Evolutionary conservation across 2,329 filamentous ascomycete genomes (phyloP).

Genomic region (Fusarium guadeloupense): DNA sequence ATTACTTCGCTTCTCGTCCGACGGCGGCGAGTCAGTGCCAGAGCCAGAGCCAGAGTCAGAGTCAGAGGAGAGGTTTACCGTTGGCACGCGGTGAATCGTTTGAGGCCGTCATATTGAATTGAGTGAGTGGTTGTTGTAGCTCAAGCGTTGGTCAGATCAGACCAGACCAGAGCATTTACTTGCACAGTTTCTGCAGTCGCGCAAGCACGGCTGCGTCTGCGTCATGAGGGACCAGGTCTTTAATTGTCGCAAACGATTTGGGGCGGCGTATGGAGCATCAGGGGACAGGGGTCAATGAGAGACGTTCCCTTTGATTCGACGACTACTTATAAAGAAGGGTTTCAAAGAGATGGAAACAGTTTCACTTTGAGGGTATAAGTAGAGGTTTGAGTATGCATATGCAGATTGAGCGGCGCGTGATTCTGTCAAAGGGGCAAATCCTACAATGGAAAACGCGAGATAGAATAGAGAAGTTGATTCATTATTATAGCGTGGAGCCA

Average conservation of each 20-base stretch:
- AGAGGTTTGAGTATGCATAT: not conserved
- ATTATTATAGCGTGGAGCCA: slow-evolving; percentile 10
- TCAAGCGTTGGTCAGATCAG: not conserved
- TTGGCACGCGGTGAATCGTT: slow-evolving; percentile 22
- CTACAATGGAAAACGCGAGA: not conserved
- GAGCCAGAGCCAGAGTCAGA: no score
- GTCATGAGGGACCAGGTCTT: slow-evolving; percentile 31
- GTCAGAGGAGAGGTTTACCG: slow-evolving; percentile 16
- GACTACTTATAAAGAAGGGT: not conserved
- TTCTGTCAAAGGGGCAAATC: slow-evolving; percentile 25
- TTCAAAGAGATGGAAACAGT: no score
- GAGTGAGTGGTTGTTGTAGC: not conserved
- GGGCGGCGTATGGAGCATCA: slow-evolving; percentile 10
- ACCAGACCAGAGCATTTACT: not conserved
- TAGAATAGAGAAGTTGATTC: not conserved
- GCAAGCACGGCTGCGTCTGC: slow-evolving; percentile 31
- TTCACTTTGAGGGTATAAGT: not conserved
- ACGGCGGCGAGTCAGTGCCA: no score
- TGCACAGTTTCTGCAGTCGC: slow-evolving; percentile 12
- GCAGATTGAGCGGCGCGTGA: not conserved
- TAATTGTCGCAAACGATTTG: slow-evolving; percentile 29
- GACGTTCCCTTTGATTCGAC: not conserved
- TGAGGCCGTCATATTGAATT: slow-evolving; percentile 26
- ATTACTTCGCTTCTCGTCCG: not conserved
- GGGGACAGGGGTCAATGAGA: slow-evolving; percentile 4